phyloP scores from a whole-genome alignment of 345 rosid genomes.

The Populus tremula region DNA sequence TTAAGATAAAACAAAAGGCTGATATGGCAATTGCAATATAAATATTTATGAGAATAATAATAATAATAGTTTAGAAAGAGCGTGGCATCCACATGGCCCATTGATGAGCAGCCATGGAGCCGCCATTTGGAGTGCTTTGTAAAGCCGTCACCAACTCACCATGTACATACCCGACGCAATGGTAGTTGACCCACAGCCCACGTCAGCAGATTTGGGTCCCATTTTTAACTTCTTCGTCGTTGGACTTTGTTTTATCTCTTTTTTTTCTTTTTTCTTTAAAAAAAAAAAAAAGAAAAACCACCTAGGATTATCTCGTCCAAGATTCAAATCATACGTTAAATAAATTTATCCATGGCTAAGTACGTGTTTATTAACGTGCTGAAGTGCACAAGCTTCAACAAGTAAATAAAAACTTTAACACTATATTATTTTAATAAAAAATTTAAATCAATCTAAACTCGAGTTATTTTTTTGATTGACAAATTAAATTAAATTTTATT shows the following conservation, averaged over 20 bases:
- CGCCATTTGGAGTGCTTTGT: background rate
- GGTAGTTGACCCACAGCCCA: background rate
- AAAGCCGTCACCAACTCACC: background rate
- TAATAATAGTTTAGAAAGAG: background rate
- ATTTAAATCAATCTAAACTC: fast-evolving
- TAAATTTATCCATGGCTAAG: no score
- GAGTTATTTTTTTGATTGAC: fast-evolving
- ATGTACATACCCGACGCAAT: background rate
- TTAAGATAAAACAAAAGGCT: background rate
- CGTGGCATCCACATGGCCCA: background rate
- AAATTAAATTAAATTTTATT: fast-evolving
- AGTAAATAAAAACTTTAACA: no score
- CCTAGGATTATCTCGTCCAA: no score
- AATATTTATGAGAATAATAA: background rate
- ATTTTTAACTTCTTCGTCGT: background rate
- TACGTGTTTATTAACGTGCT: no score
- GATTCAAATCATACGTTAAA: no score
- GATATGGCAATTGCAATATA: background rate
- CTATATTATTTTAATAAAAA: no score
- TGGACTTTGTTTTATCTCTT: background rate
- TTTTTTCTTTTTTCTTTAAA: no score
- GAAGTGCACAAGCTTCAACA: no score
- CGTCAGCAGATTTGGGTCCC: background rate
- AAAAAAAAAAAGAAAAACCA: no score
- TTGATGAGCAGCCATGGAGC: conserved; percentile 7